phyloP scores from a whole-genome alignment of 73 alveolate genomes.

The Uronychia binucleata region DNA sequence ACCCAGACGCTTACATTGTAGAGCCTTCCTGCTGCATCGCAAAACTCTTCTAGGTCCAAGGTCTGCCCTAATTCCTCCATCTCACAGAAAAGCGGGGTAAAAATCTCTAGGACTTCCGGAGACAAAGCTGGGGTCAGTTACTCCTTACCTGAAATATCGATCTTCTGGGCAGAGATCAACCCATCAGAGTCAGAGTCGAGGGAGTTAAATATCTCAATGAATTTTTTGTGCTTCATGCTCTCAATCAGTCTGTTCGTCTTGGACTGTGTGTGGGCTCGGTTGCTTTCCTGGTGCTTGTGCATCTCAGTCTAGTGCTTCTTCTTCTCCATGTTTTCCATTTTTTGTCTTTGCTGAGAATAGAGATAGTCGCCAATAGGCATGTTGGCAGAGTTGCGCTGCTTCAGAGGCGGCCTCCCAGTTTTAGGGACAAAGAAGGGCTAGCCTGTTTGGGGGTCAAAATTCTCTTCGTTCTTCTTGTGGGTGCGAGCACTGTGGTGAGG shows the following conservation, averaged over 20 bases:
- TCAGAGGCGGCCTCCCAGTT: slow-evolving; percentile 46
- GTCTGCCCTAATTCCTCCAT: slow-evolving; percentile 41
- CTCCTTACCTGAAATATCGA: slow-evolving; percentile 14
- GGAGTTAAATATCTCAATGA: not conserved
- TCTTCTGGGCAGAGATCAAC: slow-evolving; percentile 26
- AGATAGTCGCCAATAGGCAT: slow-evolving; percentile 9
- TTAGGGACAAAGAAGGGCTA: slow-evolving; percentile 57
- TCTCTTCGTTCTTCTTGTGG: not conserved
- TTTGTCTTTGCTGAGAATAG: not conserved
- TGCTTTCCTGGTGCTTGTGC: not conserved
- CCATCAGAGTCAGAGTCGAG: slow-evolving; percentile 36
- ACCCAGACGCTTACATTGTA: not conserved
- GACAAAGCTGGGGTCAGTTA: not conserved
- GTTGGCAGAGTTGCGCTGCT: not conserved
- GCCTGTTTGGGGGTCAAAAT: slow-evolving; percentile 55
- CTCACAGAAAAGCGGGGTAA: slow-evolving; percentile 40
- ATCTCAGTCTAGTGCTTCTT: not conserved
- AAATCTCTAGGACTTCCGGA: slow-evolving; percentile 30
- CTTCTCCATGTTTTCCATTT: not conserved
- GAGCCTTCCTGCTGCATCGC: slow-evolving; percentile 32
- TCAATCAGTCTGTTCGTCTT: slow-evolving; percentile 12
- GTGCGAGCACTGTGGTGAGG: not conserved
- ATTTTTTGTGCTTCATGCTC: slow-evolving; percentile 2
- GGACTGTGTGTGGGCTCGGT: not conserved
- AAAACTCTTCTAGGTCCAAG: slow-evolving; percentile 20